Evolutionary conservation across 169 alveolate species (phyloP), one percentile per base, ranked within the genome.

Genomic region (Plasmodium cynomolgi): DNA sequence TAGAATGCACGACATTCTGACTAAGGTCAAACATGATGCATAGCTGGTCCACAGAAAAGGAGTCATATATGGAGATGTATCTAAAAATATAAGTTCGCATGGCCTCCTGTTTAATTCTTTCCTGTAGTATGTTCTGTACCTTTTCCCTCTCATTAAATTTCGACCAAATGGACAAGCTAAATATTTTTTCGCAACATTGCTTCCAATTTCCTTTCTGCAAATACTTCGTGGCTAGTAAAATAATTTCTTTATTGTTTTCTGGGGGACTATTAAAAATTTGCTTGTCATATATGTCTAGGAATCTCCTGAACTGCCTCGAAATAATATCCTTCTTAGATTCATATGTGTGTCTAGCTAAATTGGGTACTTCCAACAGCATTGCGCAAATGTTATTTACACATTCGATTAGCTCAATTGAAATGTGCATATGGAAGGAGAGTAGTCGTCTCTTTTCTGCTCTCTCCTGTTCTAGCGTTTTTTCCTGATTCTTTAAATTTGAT

Each of bases 361-460:
- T 97, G 37, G 99, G 99, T 2, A 98, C 96, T 85, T 98, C 99
- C 44, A 97, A 91, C 58, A 98, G 81, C 98, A 98, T 97, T 5
- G 99, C 98, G 77, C 99, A 97, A 47, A 98, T 98, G 97, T 98
- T 97, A 96, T 98, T 98, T 54, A 97, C 98, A 84, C 98, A 96
- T 96, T 98, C 99, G 23, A 98, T 97, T 74, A 98, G 97, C 95
- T 99, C 99, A 62, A 98, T 97, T 91, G 98, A 98, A 92, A 99
- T 98, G 97, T 98, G 99, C 99, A 99, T 98, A 96, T 99, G 99
- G 96, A 97, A 98, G 7, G 99, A 99, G 44, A 99, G 97, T 83
- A 97, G 97, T 75, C 99, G 84, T 92, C 99, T 98, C 93, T 97
- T 97, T 96, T 99, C 99, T 5, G 99, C 99, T 62, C 99, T 91